A percentile compares a stretch with the other conserved stretches of the same genome.
These are phyloP conservation scores for Tuctoria greenei DNA, from an alignment of 176 grass and related monocot species.

Conservation along the genomic window DNA sequence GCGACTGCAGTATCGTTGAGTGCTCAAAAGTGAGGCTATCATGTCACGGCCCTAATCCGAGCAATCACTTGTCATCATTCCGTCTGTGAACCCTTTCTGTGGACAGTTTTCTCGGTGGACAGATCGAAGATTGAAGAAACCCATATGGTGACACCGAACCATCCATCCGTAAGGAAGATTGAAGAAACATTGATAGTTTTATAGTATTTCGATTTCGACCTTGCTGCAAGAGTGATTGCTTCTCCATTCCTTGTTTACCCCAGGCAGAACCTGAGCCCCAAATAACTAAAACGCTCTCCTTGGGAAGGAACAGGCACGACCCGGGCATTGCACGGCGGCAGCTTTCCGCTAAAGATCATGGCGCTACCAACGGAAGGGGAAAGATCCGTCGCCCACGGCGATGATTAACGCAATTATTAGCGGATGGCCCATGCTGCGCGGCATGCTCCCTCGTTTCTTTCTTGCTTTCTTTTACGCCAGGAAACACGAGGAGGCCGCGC, in stretches of 20 bases:
- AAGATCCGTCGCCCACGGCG: slow-evolving; percentile 48
- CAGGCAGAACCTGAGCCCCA: too few relatives aligned
- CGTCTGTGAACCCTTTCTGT: background rate
- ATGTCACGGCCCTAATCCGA: slow-evolving; percentile 10
- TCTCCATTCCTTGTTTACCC: too few relatives aligned
- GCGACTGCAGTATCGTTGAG: slow-evolving; percentile 5
- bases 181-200: too few relatives aligned
- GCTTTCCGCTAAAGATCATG: slow-evolving; percentile 50
- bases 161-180: too few relatives aligned
- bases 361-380: slow-evolving; percentile 49
- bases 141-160: too few relatives aligned
- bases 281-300: too few relatives aligned
- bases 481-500: background rate
- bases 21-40: background rate
- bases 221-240: too few relatives aligned
- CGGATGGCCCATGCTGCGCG: slow-evolving; percentile 35
- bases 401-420: slow-evolving; percentile 76
- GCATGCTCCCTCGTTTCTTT: background rate
- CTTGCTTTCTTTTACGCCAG: background rate
- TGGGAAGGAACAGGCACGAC: background rate
- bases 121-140: too few relatives aligned
- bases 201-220: too few relatives aligned
- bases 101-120: too few relatives aligned
- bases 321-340: background rate
- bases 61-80: slow-evolving; percentile 4